phyloP scores from a whole-genome alignment of 306 rosid species.

The Quercus dentata region DNA sequence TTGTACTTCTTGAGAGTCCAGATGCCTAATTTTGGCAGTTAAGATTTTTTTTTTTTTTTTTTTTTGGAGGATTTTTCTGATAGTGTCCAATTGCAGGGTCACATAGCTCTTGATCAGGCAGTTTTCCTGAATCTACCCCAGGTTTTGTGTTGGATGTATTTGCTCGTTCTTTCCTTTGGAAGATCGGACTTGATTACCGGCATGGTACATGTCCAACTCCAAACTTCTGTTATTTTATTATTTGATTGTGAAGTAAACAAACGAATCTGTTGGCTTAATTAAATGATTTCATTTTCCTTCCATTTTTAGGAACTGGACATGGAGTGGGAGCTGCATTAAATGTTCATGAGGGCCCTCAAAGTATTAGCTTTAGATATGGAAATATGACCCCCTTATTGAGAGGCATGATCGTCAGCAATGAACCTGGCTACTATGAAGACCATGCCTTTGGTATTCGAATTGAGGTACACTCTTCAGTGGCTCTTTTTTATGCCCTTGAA shows the following conservation, averaged over 20 bases:
- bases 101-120: conserved; percentile 83
- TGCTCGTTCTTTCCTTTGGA: conserved; percentile 95
- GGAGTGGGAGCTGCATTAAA: conserved; percentile 98
- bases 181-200: conserved; percentile 92
- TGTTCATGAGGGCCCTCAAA: conserved; percentile 97
- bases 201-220: conserved; percentile 58
- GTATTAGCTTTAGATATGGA: conserved; percentile 86
- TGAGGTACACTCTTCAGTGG: conserved; percentile 53
- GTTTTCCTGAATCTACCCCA: conserved; percentile 85
- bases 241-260: not conserved
- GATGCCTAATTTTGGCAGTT: conserved; percentile 5
- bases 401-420: conserved; percentile 94
- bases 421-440: conserved; percentile 98
- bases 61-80: conserved; percentile 12
- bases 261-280: not conserved
- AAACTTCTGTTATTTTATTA: not conserved
- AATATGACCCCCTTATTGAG: conserved; percentile 69
- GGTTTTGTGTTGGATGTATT: conserved; percentile 96
- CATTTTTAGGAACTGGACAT: conserved; percentile 76
- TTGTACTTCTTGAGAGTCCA: not conserved
- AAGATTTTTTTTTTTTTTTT: not conserved
- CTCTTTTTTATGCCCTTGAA: conserved; percentile 14
- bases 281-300: conserved; percentile 8
- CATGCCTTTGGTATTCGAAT: conserved; percentile 91
- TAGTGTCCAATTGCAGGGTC: conserved; percentile 66